A percentile compares a stretch with the other conserved stretches of the same genome.
These are phyloP conservation scores for Amanita rimosa DNA, from an alignment of 768 basidiomycete genomes.

Conservation along the genomic window DNA sequence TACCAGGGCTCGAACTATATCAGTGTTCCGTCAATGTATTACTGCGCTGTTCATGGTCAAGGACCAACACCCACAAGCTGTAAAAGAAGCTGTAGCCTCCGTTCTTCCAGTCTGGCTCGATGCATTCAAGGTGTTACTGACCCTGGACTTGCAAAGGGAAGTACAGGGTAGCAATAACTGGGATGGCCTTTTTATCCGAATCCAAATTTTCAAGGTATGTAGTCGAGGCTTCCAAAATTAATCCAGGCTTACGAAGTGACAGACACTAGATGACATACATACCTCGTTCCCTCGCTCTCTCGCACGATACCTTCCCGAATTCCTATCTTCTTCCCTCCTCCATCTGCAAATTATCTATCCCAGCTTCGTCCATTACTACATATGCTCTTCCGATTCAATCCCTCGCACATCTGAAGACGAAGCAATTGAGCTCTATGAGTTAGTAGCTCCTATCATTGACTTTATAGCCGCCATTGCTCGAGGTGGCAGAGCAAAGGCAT, in stretches of 20 bases:
- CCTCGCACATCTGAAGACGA: slow-evolving; percentile 71
- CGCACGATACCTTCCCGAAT: slow-evolving; percentile 46
- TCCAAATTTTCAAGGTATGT: slow-evolving; percentile 77
- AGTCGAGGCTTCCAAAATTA: background rate
- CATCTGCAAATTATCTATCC: slow-evolving; percentile 52
- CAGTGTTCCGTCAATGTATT: slow-evolving; percentile 86
- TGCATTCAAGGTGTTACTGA: slow-evolving; percentile 72
- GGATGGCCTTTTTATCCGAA: slow-evolving; percentile 72
- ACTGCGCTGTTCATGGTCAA: slow-evolving; percentile 91
- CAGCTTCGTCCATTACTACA: slow-evolving; percentile 50
- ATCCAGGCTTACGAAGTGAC: background rate
- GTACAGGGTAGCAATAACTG: slow-evolving; percentile 49
- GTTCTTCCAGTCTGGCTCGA: slow-evolving; percentile 90
- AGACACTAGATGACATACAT: slow-evolving; percentile 70
- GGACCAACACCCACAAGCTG: slow-evolving; percentile 80
- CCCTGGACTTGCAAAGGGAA: slow-evolving; percentile 52
- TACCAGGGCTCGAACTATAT: slow-evolving; percentile 77
- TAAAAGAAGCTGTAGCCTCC: slow-evolving; percentile 68
- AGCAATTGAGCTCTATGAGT: slow-evolving; percentile 59
- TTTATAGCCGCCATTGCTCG: slow-evolving; percentile 61
- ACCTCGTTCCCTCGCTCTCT: slow-evolving; percentile 74
- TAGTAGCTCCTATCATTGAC: slow-evolving; percentile 74
- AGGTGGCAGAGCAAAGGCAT: slow-evolving; percentile 50
- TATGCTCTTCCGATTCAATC: slow-evolving; percentile 39
- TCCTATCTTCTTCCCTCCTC: slow-evolving; percentile 44